phyloP scores from a whole-genome alignment of 768 basidiomycete genomes.

The Podaxis pistillaris region DNA sequence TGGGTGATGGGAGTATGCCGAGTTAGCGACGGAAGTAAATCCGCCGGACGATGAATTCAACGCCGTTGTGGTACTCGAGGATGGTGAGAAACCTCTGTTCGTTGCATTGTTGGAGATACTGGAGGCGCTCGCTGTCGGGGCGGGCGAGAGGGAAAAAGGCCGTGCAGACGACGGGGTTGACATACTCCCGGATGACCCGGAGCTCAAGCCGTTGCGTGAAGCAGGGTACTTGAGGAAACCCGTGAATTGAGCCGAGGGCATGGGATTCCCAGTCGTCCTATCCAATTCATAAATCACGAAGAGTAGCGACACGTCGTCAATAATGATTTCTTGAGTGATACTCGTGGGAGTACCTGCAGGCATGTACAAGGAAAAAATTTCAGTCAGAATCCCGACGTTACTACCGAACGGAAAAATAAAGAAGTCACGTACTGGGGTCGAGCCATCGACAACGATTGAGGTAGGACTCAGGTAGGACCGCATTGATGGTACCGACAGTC shows the following conservation, averaged over 20 bases:
- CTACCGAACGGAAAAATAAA: conserved; percentile 16
- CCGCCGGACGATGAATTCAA: background rate
- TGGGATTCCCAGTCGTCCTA: conserved; percentile 44
- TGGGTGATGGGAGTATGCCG: conserved; percentile 16
- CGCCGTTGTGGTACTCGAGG: background rate
- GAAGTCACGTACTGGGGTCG: conserved; percentile 52
- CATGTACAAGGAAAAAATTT: conserved; percentile 24
- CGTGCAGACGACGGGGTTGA: conserved; percentile 6
- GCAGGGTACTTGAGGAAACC: conserved; percentile 33
- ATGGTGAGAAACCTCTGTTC: background rate
- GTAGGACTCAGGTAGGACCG: conserved; percentile 64
- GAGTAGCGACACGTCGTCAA: conserved; percentile 62
- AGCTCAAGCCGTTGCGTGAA: background rate
- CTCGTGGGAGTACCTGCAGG: conserved; percentile 48
- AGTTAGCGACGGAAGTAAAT: conserved; percentile 4
- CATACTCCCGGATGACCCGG: conserved; percentile 3
- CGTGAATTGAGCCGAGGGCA: conserved; percentile 62
- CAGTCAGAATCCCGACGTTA: conserved; percentile 23
- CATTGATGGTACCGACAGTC: conserved; percentile 49
- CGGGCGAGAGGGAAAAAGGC: conserved; percentile 2
- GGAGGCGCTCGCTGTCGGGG: conserved; percentile 2
- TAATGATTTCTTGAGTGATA: conserved; percentile 69
- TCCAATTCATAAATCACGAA: conserved; percentile 69
- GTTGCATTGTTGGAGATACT: background rate
- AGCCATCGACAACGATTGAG: conserved; percentile 70